A percentile compares a stretch with the other conserved stretches of the same genome.
Conservation (phyloP, 192 early-diverging fungal species). For the Phlyctochytrium planicorne region DNA sequence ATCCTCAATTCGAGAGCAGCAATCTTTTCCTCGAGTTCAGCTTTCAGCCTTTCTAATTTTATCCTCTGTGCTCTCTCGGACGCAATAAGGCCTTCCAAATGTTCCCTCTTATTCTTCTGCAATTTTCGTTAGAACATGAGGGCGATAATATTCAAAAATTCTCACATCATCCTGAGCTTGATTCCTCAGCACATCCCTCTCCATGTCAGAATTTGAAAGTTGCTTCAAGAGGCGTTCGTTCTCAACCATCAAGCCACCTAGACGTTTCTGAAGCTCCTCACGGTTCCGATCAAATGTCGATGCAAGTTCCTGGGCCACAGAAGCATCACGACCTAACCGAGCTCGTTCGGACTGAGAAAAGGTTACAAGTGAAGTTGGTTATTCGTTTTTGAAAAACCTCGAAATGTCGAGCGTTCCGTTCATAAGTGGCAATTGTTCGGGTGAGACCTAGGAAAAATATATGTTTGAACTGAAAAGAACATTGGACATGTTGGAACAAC, state of each 20-base stretch:
- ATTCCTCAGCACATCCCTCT: not conserved
- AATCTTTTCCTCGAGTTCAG: not conserved
- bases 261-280: constrained; percentile 23
- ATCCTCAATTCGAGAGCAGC: not conserved
- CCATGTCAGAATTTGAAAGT: not conserved
- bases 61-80: constrained; percentile 48
- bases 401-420: not conserved
- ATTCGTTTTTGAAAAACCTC: too few relatives aligned
- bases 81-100: constrained; percentile 44
- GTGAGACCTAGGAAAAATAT: not conserved
- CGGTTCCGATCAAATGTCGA: constrained; percentile 12
- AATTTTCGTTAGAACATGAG: too few relatives aligned
- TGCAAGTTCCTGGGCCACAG: constrained; percentile 20
- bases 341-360: not conserved
- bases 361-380: too few relatives aligned
- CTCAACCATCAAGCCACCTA: constrained; percentile 1
- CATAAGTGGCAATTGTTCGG: not conserved
- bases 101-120: constrained; percentile 42
- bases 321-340: not conserved
- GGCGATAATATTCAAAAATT: constrained; percentile 1
- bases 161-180: not conserved
- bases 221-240: not conserved
- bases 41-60: constrained; percentile 27
- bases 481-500: not conserved
- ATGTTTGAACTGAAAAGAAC: not conserved